Evolutionary conservation across 2,329 filamentous ascomycete species (phyloP), one percentile per base, ranked within the genome.

Genomic region (Neonectria neomacrospora): DNA sequence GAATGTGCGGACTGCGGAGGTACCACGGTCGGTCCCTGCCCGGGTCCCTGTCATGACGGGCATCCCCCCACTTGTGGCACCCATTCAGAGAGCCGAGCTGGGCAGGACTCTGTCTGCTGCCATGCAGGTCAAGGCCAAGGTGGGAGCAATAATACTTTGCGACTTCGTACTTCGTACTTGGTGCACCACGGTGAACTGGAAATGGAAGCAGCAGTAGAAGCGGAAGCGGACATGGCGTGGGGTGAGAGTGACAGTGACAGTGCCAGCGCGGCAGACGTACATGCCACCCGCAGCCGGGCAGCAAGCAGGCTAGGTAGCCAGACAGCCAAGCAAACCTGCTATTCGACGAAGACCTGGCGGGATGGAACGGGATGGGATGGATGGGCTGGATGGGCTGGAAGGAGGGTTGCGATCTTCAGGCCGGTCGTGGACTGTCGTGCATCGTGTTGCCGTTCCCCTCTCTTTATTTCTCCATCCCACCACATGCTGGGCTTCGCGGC

Each of bases 401-500:
- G 54, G 23, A 50, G 50, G 54, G 23, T 30, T 48, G 44, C 34
- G 44, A n/a, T 37, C 45, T 52, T 26, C n/a, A 41, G n/a, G n/a
- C 37, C 37, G n/a, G 37, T 18, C 37, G n/a, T 41, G n/a, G 37
- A 20, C 37, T 41, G 37, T 41, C 37, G 37, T 41, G 37, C 37
- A 41, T 41, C 37, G 37, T 20, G n/a, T 20, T 41, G n/a, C n/a
- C 10, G 37, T 41, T 37, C 37, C 37, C 37, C 37, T 20, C 37
- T 41, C 37, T 26, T n/a, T 41, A 26, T 26, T 57, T 57, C 59
- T 57, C 59, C 59, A 57, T 61, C 41, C 22, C 37, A 32, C 20
- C 45, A 22, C 20, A 47, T 22, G 39, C 39, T 12, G 48, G 44
- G 32, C 26, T 39, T 26, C 22, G 26, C 53, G 20, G 16, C 44